Evolutionary conservation across 495 filamentous ascomycete genomes (phyloP).

Genomic region (Neurospora cerealis): DNA sequence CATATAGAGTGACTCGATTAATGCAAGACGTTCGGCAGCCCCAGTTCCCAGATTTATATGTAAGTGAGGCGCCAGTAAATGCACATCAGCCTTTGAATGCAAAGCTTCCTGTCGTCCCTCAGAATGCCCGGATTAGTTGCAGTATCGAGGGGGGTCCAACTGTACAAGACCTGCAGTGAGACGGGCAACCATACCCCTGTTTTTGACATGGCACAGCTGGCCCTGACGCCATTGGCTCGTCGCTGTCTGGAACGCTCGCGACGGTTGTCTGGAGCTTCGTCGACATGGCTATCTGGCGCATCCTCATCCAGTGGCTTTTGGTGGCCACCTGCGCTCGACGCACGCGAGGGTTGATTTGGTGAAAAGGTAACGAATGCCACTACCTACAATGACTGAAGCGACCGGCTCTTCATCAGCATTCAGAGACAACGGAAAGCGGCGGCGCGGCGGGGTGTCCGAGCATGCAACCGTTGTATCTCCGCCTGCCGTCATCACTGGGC

Average conservation of each 20-base stretch:
- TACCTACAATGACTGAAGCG: background rate
- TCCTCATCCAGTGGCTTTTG: conserved; percentile 20
- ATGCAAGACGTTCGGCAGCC: background rate
- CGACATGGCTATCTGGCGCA: conserved; percentile 20
- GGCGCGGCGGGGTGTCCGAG: background rate
- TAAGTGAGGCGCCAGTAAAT: background rate
- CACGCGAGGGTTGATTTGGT: background rate
- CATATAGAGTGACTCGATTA: background rate
- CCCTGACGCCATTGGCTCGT: conserved; percentile 17
- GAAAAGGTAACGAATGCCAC: background rate
- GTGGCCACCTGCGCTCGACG: background rate
- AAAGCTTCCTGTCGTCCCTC: background rate
- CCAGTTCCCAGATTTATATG: background rate
- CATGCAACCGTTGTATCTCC: background rate
- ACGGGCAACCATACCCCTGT: conserved; percentile 14
- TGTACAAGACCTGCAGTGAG: conserved; percentile 6
- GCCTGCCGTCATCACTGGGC: background rate
- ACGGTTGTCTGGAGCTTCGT: conserved; percentile 12
- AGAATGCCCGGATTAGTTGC: background rate
- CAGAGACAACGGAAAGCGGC: background rate
- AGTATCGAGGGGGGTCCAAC: background rate
- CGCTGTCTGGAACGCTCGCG: conserved; percentile 10
- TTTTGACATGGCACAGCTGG: conserved; percentile 1
- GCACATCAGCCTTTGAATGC: background rate
- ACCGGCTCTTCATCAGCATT: background rate